These are phyloP conservation scores for Trichoderma breve DNA, from an alignment of 2,329 filamentous ascomycete genomes.

Conservation along the genomic window DNA sequence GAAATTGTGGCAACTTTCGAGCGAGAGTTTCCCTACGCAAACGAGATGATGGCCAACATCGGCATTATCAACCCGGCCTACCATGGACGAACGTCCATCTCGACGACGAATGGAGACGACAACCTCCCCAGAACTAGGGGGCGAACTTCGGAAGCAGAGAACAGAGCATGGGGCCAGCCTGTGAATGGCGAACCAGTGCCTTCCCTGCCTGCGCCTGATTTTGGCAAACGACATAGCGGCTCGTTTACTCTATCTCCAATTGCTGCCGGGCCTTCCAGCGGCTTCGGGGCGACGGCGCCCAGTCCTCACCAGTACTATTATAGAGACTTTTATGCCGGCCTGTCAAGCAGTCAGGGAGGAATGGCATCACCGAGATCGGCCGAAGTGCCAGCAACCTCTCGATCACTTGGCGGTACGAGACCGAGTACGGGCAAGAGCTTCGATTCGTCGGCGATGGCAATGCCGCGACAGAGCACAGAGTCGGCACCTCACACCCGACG, in stretches of 20 bases:
- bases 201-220: slow-evolving; percentile 63
- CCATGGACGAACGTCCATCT: slow-evolving; percentile 57
- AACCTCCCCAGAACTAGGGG: slow-evolving; percentile 49
- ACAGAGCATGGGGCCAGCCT: slow-evolving; percentile 50
- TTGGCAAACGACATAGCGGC: slow-evolving; percentile 63
- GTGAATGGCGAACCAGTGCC: slow-evolving; percentile 63
- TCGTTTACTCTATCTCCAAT: slow-evolving; percentile 62
- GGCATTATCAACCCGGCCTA: slow-evolving; percentile 75
- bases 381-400: slow-evolving; percentile 50
- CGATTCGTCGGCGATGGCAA: slow-evolving; percentile 46
- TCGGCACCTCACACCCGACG: slow-evolving; percentile 45
- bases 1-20: slow-evolving; percentile 78
- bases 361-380: slow-evolving; percentile 57
- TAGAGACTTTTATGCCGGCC: slow-evolving; percentile 51
- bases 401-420: slow-evolving; percentile 47
- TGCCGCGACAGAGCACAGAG: slow-evolving; percentile 53
- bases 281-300: slow-evolving; percentile 31
- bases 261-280: slow-evolving; percentile 22
- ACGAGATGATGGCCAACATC: slow-evolving; percentile 68
- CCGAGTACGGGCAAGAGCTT: slow-evolving; percentile 61
- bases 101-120: slow-evolving; percentile 56
- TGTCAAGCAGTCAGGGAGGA: slow-evolving; percentile 46
- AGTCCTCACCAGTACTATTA: slow-evolving; percentile 57
- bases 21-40: slow-evolving; percentile 72
- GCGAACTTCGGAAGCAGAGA: slow-evolving; percentile 26